Evolutionary conservation across 2,329 filamentous ascomycete genomes (phyloP).

Genomic region (Aspergillus tamarii): DNA sequence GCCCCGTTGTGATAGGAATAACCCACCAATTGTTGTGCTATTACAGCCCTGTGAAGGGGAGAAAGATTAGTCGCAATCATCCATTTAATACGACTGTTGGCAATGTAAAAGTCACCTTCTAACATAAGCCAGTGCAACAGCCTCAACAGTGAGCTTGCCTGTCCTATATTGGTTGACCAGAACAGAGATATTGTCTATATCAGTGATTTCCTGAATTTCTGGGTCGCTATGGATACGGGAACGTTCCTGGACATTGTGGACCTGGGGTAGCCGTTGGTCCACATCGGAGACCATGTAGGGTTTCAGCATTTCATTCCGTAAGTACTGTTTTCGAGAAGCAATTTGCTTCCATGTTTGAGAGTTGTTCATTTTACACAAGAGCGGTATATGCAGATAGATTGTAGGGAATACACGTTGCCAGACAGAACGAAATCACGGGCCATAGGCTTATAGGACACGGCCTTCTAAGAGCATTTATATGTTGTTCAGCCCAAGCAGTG

Average conservation of each 20-base stretch:
- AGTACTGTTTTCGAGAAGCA: slow-evolving; percentile 31
- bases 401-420: not conserved
- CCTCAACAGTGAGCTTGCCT: slow-evolving; percentile 32
- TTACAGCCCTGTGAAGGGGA: slow-evolving; percentile 25
- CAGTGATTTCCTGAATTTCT: slow-evolving; percentile 32
- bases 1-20: not conserved
- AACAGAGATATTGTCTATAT: slow-evolving; percentile 31
- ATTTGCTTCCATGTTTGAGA: slow-evolving; percentile 34
- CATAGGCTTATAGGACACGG: not conserved
- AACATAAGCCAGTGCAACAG: slow-evolving; percentile 36
- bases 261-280: slow-evolving; percentile 24
- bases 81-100: not conserved
- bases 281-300: slow-evolving; percentile 33
- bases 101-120: slow-evolving; percentile 29
- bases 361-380: slow-evolving; percentile 22
- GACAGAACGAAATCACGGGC: not conserved
- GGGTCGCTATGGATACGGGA: slow-evolving; percentile 28
- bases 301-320: slow-evolving; percentile 31
- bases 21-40: slow-evolving; percentile 34
- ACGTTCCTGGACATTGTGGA: slow-evolving; percentile 28
- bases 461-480: not conserved
- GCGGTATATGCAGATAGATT: not conserved
- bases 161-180: slow-evolving; percentile 26
- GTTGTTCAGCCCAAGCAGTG: not conserved
- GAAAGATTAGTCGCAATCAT: not conserved